Evolutionary conservation across 768 basidiomycete species (phyloP).

Genomic region (Kockovaella imperatae): DNA sequence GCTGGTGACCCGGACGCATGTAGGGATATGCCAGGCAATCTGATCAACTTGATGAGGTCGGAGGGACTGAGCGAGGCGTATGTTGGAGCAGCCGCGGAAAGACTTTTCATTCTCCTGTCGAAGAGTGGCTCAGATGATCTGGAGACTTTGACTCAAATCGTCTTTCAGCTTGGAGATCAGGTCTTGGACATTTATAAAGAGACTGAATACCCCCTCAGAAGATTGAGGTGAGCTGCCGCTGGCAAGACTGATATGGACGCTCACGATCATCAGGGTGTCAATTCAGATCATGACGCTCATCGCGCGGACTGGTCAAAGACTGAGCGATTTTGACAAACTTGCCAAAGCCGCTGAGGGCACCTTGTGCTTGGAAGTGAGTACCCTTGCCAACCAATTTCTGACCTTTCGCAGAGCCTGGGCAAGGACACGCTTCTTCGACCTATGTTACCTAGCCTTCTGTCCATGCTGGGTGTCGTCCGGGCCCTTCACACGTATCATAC

Average conservation of each 20-base stretch:
- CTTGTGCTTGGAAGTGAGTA: not conserved
- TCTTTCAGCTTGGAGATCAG: too few species aligned
- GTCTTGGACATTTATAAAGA: not conserved
- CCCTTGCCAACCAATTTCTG: not conserved
- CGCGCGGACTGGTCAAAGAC: not conserved
- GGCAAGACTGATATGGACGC: too few species aligned
- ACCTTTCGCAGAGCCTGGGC: not conserved
- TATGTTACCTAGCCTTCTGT: too few species aligned
- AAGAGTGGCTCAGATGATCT: constrained; percentile 14
- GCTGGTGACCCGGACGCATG: too few species aligned
- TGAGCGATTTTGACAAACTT: not conserved
- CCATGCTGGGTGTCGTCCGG: too few species aligned
- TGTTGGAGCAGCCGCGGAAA: constrained; percentile 33
- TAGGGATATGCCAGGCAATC: too few species aligned
- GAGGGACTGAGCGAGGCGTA: constrained; percentile 1
- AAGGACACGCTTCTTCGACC: not conserved
- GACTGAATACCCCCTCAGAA: not conserved
- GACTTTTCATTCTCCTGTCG: constrained; percentile 25
- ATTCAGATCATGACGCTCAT: not conserved
- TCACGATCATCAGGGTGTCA: not conserved
- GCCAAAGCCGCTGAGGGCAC: not conserved
- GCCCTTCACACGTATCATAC: constrained; percentile 10
- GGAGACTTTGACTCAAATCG: too few species aligned
- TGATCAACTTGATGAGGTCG: not conserved
- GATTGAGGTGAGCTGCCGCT: too few species aligned